Conservation (phyloP, 805 yeast genomes). For the Candida parachauliodes region DNA sequence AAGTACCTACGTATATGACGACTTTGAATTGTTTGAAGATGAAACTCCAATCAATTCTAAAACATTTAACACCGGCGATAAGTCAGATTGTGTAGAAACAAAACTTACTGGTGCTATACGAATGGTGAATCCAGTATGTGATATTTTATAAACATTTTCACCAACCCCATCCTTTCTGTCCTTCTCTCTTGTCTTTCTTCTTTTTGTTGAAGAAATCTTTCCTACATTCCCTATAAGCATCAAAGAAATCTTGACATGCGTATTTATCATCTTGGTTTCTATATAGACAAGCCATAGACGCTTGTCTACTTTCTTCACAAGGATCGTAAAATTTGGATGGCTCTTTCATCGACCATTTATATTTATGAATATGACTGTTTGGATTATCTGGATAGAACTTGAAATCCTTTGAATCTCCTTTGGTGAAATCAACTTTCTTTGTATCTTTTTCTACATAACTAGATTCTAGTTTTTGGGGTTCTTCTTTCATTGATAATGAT, state of each 20-base stretch:
- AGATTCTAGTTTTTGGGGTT: constrained; percentile 11
- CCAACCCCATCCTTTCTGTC: constrained; percentile 43
- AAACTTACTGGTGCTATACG: constrained; percentile 8
- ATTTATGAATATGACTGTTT: constrained; percentile 62
- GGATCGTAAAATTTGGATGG: constrained; percentile 90
- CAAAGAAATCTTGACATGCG: constrained; percentile 76
- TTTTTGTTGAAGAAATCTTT: constrained; percentile 45
- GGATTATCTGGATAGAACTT: constrained; percentile 89
- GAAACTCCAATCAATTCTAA: constrained; percentile 7
- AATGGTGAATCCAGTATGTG: constrained; percentile 9
- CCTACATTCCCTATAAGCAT: constrained; percentile 90
- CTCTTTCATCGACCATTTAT: constrained; percentile 67
- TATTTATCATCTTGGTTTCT: constrained; percentile 63
- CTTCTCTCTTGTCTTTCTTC: constrained; percentile 32
- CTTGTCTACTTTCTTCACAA: constrained; percentile 82
- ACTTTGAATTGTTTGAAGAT: constrained; percentile 11
- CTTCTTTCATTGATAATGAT: neutral
- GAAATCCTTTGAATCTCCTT: constrained; percentile 49
- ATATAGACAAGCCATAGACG: constrained; percentile 82
- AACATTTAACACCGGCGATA: constrained; percentile 3
- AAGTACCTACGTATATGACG: constrained; percentile 10
- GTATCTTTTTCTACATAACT: constrained; percentile 32
- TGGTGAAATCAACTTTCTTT: constrained; percentile 50
- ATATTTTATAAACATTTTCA: constrained; percentile 7
- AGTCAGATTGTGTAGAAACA: constrained; percentile 6